Base-by-base conservation (phyloP, 164 flowering plant species). In the Aristolochia fimbriata region DNA sequence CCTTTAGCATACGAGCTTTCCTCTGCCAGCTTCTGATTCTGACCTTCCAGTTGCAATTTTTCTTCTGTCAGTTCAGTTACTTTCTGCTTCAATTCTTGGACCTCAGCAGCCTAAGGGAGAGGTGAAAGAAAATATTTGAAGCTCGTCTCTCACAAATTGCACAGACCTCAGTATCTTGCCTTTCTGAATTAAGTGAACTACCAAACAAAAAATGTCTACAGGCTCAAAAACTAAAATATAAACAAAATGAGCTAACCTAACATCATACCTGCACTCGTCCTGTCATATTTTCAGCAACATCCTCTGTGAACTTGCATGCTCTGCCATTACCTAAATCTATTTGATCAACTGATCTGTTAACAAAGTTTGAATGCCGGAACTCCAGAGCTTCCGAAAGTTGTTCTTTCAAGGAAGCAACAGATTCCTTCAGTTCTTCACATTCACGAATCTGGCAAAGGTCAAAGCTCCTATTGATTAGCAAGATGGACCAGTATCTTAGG, bases 1-100 rank as follows among this genome's bases (percentile, higher is more conserved):
- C 92, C 99, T 79, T 93, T 93, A 23, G 99, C 99, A 79, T 93
- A 93, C 53, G 93, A 77, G 67, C 97, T 85, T 70, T 93, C 99
- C 60, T 88, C 96, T 31, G 91, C 92, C 25, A 93, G 82, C 77
- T 88, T 88, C 70, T 81, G 84, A 75, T 88, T 93, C 56, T 82
- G 74, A 22, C 69, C 66, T 77, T 90, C 97, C 58, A 90, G 73
- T 62, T 90, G 90, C 50, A 78, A 79, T 62, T 86, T 90, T 53
- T 78, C 71, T 70, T 78, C 82, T 6, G 79, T 78, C 60, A 93
- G 64, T 65, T 76, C 81, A 23, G 51, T 58, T 51, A 83, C 68
- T 71, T 73, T 86, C 67, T 72, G 79, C 58, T 78, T 81, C 63
- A 93, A 75, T 61, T 88, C 86, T 71, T 86, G 87, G 62, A 83